These are phyloP conservation scores for Ceraceosorus guamensis DNA, from an alignment of 1,284 basidiomycete species.

Conservation along the genomic window DNA sequence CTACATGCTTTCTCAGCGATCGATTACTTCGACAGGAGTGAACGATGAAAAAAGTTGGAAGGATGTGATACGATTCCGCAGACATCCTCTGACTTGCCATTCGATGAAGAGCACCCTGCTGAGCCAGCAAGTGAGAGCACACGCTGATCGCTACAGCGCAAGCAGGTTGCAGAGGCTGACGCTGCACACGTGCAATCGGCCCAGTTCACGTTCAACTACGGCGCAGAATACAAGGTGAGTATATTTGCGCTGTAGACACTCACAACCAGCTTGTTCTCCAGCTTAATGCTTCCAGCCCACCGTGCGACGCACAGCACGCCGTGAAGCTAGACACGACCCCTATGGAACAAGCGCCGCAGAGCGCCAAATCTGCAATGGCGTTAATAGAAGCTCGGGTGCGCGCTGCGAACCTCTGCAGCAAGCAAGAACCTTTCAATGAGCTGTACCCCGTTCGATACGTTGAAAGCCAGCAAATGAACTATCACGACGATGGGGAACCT, in stretches of 20 bases:
- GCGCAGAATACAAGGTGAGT: slow-evolving; percentile 20
- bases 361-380: neutral
- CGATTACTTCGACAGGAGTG: too few species aligned
- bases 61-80: slow-evolving; percentile 16
- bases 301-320: slow-evolving; percentile 8
- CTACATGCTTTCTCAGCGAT: too few species aligned
- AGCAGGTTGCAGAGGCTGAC: too few species aligned
- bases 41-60: too few species aligned
- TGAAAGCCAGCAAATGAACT: slow-evolving; percentile 24
- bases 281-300: too few species aligned
- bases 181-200: too few species aligned
- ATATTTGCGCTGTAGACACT: neutral
- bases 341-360: slow-evolving; percentile 1
- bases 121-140: too few species aligned
- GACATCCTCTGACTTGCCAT: slow-evolving; percentile 18
- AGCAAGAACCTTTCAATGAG: slow-evolving; percentile 22
- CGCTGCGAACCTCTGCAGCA: neutral
- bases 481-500: slow-evolving; percentile 33
- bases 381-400: neutral
- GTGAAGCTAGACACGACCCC: slow-evolving; percentile 6
- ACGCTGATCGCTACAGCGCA: too few species aligned
- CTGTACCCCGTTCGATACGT: slow-evolving; percentile 30
- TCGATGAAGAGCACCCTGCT: slow-evolving; percentile 15
- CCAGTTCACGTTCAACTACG: slow-evolving; percentile 34
- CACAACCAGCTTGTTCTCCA: neutral